Evolutionary conservation across 2,329 filamentous ascomycete species (phyloP).

Genomic region (Fusarium concolor): DNA sequence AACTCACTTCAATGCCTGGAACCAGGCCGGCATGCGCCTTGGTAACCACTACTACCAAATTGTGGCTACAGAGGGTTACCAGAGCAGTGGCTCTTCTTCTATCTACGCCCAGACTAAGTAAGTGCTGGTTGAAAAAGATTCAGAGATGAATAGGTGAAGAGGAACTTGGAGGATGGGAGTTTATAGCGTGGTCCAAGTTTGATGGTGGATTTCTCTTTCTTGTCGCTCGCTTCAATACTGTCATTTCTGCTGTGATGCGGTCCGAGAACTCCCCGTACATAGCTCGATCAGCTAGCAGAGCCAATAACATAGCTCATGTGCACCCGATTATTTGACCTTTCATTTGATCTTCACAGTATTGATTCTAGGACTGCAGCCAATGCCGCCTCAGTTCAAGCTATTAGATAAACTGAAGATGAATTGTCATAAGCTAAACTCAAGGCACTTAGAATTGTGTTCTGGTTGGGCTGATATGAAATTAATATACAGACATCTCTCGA

Average conservation of each 20-base stretch:
- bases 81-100: constrained; percentile 18
- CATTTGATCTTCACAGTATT: no score
- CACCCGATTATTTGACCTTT: neutral
- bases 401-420: no score
- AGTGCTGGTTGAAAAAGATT: neutral
- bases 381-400: no score
- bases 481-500: no score
- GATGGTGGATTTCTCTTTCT: neutral
- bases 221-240: neutral
- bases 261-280: neutral
- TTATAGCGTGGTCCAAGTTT: neutral
- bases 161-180: neutral
- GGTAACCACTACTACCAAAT: constrained; percentile 27
- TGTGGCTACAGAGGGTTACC: constrained; percentile 19
- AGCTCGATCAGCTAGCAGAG: no score
- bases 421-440: no score
- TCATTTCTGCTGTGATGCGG: neutral
- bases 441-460: no score
- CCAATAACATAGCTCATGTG: neutral
- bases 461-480: no score
- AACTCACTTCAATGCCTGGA: constrained; percentile 19
- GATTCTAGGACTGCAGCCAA: no score
- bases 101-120: constrained; percentile 22
- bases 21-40: constrained; percentile 8
- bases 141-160: no score